Conservation (phyloP, 2,329 filamentous ascomycete genomes). For the Nemania abortiva region DNA sequence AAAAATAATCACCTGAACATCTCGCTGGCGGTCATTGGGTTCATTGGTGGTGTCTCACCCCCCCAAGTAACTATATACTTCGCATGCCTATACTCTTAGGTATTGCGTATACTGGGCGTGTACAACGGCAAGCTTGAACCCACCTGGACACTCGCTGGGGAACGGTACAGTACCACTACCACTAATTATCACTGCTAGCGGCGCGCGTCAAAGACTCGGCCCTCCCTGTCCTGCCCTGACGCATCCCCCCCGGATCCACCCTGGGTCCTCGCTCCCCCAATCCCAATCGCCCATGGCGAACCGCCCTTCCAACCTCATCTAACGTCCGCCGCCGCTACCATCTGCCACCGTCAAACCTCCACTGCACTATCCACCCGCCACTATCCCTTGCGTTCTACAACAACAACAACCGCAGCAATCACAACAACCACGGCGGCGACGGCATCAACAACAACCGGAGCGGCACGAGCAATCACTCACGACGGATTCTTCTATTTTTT, state of each 20-base stretch:
- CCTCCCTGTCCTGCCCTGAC: slow-evolving; percentile 24
- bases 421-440: slow-evolving; percentile 9
- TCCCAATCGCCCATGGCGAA: slow-evolving; percentile 32
- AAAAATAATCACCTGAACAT: background rate
- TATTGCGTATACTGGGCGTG: background rate
- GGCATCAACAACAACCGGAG: slow-evolving; percentile 3
- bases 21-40: background rate
- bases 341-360: slow-evolving; percentile 30
- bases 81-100: no score
- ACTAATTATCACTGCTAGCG: slow-evolving; percentile 18
- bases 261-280: slow-evolving; percentile 33
- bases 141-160: background rate
- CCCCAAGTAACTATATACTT: no score
- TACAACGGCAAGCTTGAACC: no score
- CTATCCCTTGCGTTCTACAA: slow-evolving; percentile 14
- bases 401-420: slow-evolving; percentile 22
- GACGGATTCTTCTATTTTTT: slow-evolving; percentile 6
- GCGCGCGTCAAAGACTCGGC: slow-evolving; percentile 30
- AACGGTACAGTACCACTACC: background rate
- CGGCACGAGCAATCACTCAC: background rate
- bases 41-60: background rate
- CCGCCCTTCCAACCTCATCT: slow-evolving; percentile 37
- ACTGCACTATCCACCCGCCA: slow-evolving; percentile 25
- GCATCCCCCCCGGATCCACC: slow-evolving; percentile 20
- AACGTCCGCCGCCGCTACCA: slow-evolving; percentile 31